Conservation (phyloP, 2,329 filamentous ascomycete species). For the Colletotrichum siamense region DNA sequence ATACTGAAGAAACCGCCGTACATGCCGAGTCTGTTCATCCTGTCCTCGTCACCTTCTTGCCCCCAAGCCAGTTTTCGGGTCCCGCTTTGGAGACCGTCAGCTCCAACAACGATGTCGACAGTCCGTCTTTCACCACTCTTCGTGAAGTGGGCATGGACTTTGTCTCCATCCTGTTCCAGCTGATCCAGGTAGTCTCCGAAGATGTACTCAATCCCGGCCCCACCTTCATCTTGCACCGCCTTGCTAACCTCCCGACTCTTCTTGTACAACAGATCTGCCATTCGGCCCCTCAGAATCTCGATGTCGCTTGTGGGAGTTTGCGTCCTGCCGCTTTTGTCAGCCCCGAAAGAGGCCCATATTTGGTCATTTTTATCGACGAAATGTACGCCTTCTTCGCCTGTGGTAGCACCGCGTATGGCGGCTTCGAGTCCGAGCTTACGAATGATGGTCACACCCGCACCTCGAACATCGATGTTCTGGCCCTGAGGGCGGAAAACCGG, state of each 20-base stretch:
- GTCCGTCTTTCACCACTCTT: slow-evolving; percentile 41
- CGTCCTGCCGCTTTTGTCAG: slow-evolving; percentile 43
- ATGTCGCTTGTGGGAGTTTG: slow-evolving; percentile 60
- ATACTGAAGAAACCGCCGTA: slow-evolving; percentile 47
- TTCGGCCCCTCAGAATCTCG: slow-evolving; percentile 63
- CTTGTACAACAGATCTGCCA: slow-evolving; percentile 54
- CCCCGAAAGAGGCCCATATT: slow-evolving; percentile 40
- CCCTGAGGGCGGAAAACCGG: slow-evolving; percentile 29
- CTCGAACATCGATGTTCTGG: slow-evolving; percentile 43
- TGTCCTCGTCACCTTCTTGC: slow-evolving; percentile 26
- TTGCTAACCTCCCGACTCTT: slow-evolving; percentile 28
- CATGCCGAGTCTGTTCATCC: slow-evolving; percentile 33
- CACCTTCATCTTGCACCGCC: not conserved
- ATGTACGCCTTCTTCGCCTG: slow-evolving; percentile 50
- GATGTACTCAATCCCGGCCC: slow-evolving; percentile 25
- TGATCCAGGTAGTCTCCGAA: slow-evolving; percentile 33
- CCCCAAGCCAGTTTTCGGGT: slow-evolving; percentile 46
- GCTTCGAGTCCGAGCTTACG: slow-evolving; percentile 43
- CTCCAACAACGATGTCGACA: slow-evolving; percentile 60
- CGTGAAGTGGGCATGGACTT: slow-evolving; percentile 44
- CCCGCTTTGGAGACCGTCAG: slow-evolving; percentile 58
- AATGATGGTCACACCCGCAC: slow-evolving; percentile 40
- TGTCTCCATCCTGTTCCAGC: slow-evolving; percentile 32
- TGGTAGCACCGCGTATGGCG: slow-evolving; percentile 32
- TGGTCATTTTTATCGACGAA: slow-evolving; percentile 47